Base-by-base conservation (phyloP, 441 rosid species). In the Raphanus hybrid region DNA sequence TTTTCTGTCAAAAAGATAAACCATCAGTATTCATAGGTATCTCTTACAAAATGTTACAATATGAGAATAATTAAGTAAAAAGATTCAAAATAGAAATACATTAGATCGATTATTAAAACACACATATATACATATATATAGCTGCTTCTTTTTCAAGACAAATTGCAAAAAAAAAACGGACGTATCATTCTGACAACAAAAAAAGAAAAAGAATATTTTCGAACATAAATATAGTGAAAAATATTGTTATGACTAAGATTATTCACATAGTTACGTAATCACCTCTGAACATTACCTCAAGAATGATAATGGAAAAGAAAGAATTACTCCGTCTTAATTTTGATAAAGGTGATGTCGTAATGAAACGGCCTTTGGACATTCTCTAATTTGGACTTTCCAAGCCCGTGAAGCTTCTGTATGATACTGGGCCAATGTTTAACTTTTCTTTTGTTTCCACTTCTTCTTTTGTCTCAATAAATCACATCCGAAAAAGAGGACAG, bases 371-470 rank as follows among this genome's bases (percentile, higher is more conserved):
- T 23, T 23, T 23, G 26, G 18, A 18, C 18, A 18, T 18, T 27
- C 35, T 26, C 58, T 23, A 54, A 6, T 3, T 26, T 67, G 70
- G 70, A 39, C 23, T 45, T 67, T 45, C 39, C 59, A 48, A 45
- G 70, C 12, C 70, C 70, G 15, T 39, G 55, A 41, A 23, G 34
- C 16, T 65, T 65, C 6, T 65, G 10, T 45, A 12, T 45, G 12
- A 14, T 34, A 4, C 39, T 67, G 58, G 70, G 70, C 39, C 59
- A 6, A 26, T 41, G 35, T 66, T 66, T 26, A 45, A 23, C 12
- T 16, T 16, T 62, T 62, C 43, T 29, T 32, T 32, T 61, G 65
- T 29, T 29, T 6, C 11, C 18, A 29, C n/a, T 32, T 29, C 20
- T 32, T 64, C 3, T 35, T 18, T 41, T 23, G 57, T 23, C 35